Conservation (phyloP, 768 basidiomycete species). For the Collybia nuda region DNA sequence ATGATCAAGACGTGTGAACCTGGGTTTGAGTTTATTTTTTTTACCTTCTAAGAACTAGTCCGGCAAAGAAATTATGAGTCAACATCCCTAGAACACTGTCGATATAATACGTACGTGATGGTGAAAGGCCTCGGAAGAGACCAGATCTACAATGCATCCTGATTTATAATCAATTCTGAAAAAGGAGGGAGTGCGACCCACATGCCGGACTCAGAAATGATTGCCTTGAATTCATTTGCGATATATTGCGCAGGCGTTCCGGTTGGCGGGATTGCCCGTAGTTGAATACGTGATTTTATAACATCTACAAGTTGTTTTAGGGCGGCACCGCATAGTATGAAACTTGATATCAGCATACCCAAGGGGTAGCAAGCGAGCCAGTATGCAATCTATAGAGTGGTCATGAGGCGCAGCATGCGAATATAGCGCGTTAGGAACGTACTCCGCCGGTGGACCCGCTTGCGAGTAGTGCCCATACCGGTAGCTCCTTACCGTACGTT, state of each 20-base stretch:
- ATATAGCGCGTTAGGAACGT: constrained; percentile 26
- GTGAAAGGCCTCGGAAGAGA: constrained; percentile 72
- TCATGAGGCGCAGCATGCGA: not conserved
- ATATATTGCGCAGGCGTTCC: constrained; percentile 81
- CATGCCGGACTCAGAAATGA: constrained; percentile 74
- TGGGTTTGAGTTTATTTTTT: constrained; percentile 1
- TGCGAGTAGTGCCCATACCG: constrained; percentile 82
- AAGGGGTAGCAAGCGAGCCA: constrained; percentile 95
- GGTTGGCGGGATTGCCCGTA: constrained; percentile 69
- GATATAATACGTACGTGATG: constrained; percentile 58
- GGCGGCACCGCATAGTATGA: not conserved
- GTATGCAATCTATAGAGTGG: constrained; percentile 65
- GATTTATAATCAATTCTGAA: not conserved
- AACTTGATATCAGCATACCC: constrained; percentile 36
- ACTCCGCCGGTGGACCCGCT: constrained; percentile 86
- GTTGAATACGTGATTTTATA: constrained; percentile 87
- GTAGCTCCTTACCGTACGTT: constrained; percentile 64
- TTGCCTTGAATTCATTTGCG: constrained; percentile 57
- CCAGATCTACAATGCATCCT: constrained; percentile 42
- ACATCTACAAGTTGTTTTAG: constrained; percentile 54
- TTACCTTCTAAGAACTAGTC: constrained; percentile 64
- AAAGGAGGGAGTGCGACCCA: constrained; percentile 34
- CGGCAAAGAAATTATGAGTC: not conserved
- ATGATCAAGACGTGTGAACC: not conserved
- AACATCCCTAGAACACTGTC: not conserved